A percentile compares a stretch with the other conserved stretches of the same genome.
phyloP scores from a whole-genome alignment of 208 protist species.

The Porcisia hertigi region DNA sequence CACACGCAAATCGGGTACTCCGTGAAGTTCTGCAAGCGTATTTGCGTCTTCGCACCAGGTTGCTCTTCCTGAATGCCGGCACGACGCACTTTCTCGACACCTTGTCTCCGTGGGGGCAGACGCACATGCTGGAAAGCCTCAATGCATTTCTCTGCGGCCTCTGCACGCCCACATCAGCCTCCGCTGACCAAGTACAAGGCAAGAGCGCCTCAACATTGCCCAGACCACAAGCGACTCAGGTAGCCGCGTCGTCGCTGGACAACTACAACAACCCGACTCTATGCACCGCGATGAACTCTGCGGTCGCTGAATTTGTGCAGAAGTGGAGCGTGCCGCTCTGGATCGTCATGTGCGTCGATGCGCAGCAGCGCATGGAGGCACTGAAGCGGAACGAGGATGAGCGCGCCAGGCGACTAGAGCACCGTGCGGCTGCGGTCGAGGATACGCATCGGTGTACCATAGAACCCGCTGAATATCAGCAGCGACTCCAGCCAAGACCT shows the following conservation, averaged over 20 bases:
- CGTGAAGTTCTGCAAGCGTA: slow-evolving; percentile 55
- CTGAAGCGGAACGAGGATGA: neutral
- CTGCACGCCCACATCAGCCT: slow-evolving; percentile 11
- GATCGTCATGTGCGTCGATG: slow-evolving; percentile 53
- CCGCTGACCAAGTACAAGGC: neutral
- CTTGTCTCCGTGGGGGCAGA: slow-evolving; percentile 45
- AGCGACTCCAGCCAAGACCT: neutral
- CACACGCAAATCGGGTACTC: slow-evolving; percentile 50
- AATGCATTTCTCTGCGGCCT: slow-evolving; percentile 40
- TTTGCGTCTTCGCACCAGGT: slow-evolving; percentile 42
- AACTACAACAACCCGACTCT: slow-evolving; percentile 6
- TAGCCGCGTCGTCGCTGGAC: neutral
- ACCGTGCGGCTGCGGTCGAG: neutral
- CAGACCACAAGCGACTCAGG: neutral
- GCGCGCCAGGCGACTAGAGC: neutral
- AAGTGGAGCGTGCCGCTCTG: slow-evolving; percentile 69
- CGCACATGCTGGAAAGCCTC: slow-evolving; percentile 34
- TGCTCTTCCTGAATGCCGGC: slow-evolving; percentile 53
- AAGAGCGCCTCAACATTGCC: neutral
- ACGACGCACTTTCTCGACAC: slow-evolving; percentile 48
- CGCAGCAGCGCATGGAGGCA: slow-evolving; percentile 20
- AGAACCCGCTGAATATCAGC: neutral
- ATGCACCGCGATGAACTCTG: slow-evolving; percentile 21
- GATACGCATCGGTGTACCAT: neutral
- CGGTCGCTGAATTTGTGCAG: slow-evolving; percentile 41